Evolutionary conservation across 2,329 filamentous ascomycete genomes (phyloP), one percentile per base, ranked within the genome.

Genomic region (Dendryphion nanum): DNA sequence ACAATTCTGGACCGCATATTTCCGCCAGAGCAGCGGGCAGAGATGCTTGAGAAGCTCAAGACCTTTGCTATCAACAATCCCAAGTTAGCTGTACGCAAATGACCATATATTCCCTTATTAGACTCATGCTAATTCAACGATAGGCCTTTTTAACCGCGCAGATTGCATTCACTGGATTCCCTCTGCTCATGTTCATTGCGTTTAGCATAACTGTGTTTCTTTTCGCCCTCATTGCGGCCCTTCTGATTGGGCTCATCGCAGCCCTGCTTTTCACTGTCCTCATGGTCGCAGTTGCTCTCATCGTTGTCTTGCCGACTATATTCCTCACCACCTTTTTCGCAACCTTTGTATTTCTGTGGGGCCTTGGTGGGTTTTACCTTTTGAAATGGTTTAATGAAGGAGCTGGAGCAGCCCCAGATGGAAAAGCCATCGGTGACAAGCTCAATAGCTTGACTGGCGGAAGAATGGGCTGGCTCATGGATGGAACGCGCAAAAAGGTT

Each of bases 121-220:
- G 23, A 26, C 23, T 14, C 18, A 29, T 15, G 16, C 18, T 16
- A 16, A 18, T 20, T 8, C 10, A 23, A 6, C 4, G 18, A 13
- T 47, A 88, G 85, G 79, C 81, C 41, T 87, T 93, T 61, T 59
- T 89, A 40, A 66, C 78, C 31, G 70, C 76, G 19, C 86, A 90
- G 60, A 53, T 83, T 41, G 61, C 81, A 41, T 74, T 89, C 45
- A 81, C 81, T 12, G 75, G 81, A 40, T 63, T 86, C 12, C 87
- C 87, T 1, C 53, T 90, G 41, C 64, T 82, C 28, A 67, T 89
- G 45, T 91, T 93, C 70, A 47, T 76, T 39, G 69, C 77, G 50
- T 89, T 90, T 70, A 72, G 76, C 38, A 50, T 82, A 28, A 79
- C 78, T 26, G 77, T 82, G 42, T 65, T 83, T 45, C 62, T 82